phyloP scores from a whole-genome alignment of 441 rosid species.

The Raphanus hybrid region DNA sequence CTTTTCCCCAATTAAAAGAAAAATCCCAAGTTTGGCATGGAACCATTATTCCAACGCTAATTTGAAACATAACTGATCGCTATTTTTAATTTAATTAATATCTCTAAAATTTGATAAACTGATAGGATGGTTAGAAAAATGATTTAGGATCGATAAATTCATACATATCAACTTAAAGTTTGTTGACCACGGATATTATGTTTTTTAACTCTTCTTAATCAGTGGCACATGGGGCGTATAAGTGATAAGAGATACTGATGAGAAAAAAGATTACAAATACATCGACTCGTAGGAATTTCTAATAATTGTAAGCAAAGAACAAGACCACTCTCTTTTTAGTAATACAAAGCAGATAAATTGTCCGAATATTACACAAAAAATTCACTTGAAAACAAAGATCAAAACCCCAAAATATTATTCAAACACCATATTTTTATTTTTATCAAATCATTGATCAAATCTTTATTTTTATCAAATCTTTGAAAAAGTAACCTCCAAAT shows the following conservation, averaged over 20 bases:
- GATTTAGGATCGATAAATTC: not conserved
- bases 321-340: not conserved
- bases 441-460: constrained; percentile 15
- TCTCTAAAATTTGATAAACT: not conserved
- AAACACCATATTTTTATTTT: constrained; percentile 9
- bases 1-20: constrained; percentile 25
- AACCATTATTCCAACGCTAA: constrained; percentile 27
- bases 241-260: not conserved
- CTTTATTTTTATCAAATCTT: constrained; percentile 18
- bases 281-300: not conserved
- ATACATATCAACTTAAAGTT: not conserved
- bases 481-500: constrained; percentile 21
- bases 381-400: not conserved
- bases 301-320: constrained; percentile 22
- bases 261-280: too few species aligned
- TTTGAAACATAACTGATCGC: not conserved
- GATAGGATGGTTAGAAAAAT: not conserved
- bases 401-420: constrained; percentile 3
- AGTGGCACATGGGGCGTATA: constrained; percentile 12
- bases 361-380: constrained; percentile 22
- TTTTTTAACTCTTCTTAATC: not conserved
- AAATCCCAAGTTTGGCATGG: constrained; percentile 24
- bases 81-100: not conserved
- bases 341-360: constrained; percentile 27
- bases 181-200: not conserved